phyloP scores from a whole-genome alignment of 192 early-diverging fungal species.

The Dissophora ornata region DNA sequence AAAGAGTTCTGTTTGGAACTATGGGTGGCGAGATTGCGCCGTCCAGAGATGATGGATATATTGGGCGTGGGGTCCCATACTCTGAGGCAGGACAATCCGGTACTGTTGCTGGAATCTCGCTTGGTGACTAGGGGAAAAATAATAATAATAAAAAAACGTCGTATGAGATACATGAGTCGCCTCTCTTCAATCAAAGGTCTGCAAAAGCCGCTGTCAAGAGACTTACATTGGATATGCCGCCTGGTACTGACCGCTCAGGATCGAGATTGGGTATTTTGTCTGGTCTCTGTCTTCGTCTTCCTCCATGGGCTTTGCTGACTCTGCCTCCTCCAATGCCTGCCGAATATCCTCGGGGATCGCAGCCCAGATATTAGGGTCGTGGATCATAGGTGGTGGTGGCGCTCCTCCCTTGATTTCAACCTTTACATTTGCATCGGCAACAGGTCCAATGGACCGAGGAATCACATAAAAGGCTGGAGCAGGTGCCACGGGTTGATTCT shows the following conservation, averaged over 20 bases:
- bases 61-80: slow-evolving; percentile 37
- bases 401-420: slow-evolving; percentile 27
- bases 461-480: slow-evolving; percentile 3
- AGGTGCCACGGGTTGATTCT: too few relatives aligned
- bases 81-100: slow-evolving; percentile 30
- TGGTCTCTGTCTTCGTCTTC: slow-evolving; percentile 26
- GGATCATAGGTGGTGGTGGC: slow-evolving; percentile 33
- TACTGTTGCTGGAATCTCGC: slow-evolving; percentile 43
- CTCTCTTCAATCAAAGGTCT: background rate
- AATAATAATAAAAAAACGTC: background rate
- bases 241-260: slow-evolving; percentile 65
- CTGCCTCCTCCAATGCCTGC: slow-evolving; percentile 29
- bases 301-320: background rate
- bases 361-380: slow-evolving; percentile 48
- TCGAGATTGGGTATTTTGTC: slow-evolving; percentile 62
- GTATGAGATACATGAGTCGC: background rate
- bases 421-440: slow-evolving; percentile 5
- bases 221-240: slow-evolving; percentile 61
- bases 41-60: slow-evolving; percentile 48
- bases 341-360: slow-evolving; percentile 57
- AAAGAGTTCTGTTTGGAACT: background rate
- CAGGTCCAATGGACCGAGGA: slow-evolving; percentile 38
- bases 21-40: slow-evolving; percentile 11
- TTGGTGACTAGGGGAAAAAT: slow-evolving; percentile 22
- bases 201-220: too few relatives aligned